phyloP scores from a whole-genome alignment of 2,329 filamentous ascomycete genomes.

The Trichocomaceae sp. region DNA sequence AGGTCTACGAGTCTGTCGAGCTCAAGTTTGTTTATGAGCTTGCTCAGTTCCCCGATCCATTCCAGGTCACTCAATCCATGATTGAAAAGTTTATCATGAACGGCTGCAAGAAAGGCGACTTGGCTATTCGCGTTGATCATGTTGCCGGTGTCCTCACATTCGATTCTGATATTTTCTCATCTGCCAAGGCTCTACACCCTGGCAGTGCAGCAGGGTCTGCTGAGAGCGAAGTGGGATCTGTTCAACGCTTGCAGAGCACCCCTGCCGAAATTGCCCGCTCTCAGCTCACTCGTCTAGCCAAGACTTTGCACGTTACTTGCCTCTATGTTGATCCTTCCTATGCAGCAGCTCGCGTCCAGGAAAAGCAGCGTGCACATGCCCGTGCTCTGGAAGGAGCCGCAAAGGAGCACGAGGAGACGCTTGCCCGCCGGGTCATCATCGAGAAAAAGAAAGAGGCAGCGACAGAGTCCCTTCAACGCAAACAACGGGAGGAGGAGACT shows the following conservation, averaged over 20 bases:
- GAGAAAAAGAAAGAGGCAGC: slow-evolving; percentile 95
- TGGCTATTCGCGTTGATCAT: slow-evolving; percentile 93
- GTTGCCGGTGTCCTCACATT: slow-evolving; percentile 93
- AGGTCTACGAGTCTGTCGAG: slow-evolving; percentile 98
- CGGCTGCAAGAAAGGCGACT: slow-evolving; percentile 98
- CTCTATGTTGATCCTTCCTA: slow-evolving; percentile 91
- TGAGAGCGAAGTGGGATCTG: slow-evolving; percentile 73
- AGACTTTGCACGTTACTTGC: slow-evolving; percentile 85
- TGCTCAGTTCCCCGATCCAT: slow-evolving; percentile 91
- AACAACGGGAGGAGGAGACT: slow-evolving; percentile 86
- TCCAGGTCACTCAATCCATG: slow-evolving; percentile 80
- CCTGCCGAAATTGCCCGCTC: slow-evolving; percentile 96
- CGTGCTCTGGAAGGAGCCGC: slow-evolving; percentile 84
- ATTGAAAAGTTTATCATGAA: slow-evolving; percentile 99
- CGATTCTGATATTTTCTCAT: slow-evolving; percentile 97
- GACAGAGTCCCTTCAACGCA: slow-evolving; percentile 78
- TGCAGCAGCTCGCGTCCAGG: slow-evolving; percentile 71
- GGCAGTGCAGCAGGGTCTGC: slow-evolving; percentile 80
- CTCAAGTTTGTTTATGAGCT: slow-evolving; percentile 88
- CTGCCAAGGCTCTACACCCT: slow-evolving; percentile 81
- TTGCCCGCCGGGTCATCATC: slow-evolving; percentile 83
- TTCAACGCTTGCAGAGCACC: slow-evolving; percentile 94
- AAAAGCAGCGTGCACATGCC: slow-evolving; percentile 70
- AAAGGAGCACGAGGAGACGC: slow-evolving; percentile 77
- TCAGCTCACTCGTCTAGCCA: slow-evolving; percentile 84